Evolutionary conservation across 108 stramenopile genomes (phyloP).

Genomic region (Nitzschia sp.): DNA sequence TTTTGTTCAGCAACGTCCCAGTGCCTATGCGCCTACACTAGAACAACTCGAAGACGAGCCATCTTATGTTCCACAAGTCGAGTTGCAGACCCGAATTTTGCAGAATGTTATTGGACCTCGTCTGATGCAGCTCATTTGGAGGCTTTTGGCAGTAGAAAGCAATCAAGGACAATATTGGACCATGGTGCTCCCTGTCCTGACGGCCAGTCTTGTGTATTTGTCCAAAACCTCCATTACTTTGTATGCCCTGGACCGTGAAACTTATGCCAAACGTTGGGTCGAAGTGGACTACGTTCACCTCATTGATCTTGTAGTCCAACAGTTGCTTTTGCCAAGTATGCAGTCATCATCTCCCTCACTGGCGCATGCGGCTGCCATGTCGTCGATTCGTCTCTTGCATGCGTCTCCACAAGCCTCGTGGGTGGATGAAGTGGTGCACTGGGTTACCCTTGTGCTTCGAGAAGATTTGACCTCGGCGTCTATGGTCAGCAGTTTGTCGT

Average conservation of each 20-base stretch:
- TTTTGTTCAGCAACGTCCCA: constrained; percentile 17
- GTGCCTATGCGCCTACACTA: constrained; percentile 38
- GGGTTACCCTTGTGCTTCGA: constrained; percentile 42
- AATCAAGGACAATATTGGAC: constrained; percentile 26
- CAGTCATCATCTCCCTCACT: constrained; percentile 19
- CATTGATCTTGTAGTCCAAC: constrained; percentile 45
- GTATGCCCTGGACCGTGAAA: constrained; percentile 33
- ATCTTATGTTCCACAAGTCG: constrained; percentile 34
- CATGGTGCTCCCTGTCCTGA: constrained; percentile 51
- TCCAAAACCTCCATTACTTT: constrained; percentile 45
- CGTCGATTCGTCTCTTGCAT: constrained; percentile 58
- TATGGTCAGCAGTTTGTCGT: background rate
- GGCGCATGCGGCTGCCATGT: constrained; percentile 35
- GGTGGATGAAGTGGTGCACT: constrained; percentile 45
- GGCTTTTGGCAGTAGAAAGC: constrained; percentile 38
- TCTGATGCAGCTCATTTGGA: constrained; percentile 49
- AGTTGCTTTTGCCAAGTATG: constrained; percentile 50
- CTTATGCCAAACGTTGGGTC: constrained; percentile 50
- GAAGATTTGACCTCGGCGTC: constrained; percentile 30
- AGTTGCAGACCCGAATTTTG: constrained; percentile 57
- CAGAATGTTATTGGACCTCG: constrained; percentile 60
- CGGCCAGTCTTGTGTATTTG: constrained; percentile 55
- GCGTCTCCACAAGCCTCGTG: constrained; percentile 60
- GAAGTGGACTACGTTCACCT: constrained; percentile 35
- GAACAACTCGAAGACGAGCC: constrained; percentile 47